These are phyloP conservation scores for Rhizoctonia solani DNA, from an alignment of 1,284 basidiomycete genomes.

Conservation along the genomic window DNA sequence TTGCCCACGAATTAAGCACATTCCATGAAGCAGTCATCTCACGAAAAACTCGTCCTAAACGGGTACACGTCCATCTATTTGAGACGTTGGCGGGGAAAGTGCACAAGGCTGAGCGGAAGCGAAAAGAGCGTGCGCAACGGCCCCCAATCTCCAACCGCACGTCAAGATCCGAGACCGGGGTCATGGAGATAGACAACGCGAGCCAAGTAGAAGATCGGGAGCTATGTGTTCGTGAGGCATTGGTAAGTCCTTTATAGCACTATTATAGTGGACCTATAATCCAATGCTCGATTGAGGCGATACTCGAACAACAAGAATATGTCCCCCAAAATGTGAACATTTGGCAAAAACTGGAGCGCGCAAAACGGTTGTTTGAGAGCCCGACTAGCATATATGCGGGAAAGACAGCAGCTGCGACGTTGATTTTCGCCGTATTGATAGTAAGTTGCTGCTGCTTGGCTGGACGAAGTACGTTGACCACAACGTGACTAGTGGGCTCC, in stretches of 20 bases:
- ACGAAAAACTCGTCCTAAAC: slow-evolving; percentile 36
- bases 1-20: slow-evolving; percentile 41
- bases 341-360: slow-evolving; percentile 40
- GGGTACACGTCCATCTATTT: slow-evolving; percentile 46
- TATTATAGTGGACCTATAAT: not conserved
- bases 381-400: slow-evolving; percentile 44
- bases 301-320: slow-evolving; percentile 37
- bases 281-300: slow-evolving; percentile 2
- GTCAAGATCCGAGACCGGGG: slow-evolving; percentile 3
- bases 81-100: slow-evolving; percentile 40
- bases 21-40: slow-evolving; percentile 40
- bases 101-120: slow-evolving; percentile 23
- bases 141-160: not conserved
- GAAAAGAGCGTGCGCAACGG: slow-evolving; percentile 9
- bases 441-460: slow-evolving; percentile 1
- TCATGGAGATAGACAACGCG: slow-evolving; percentile 6
- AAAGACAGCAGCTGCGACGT: slow-evolving; percentile 44
- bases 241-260: slow-evolving; percentile 35
- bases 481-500: slow-evolving; percentile 37
- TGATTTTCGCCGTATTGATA: slow-evolving; percentile 43
- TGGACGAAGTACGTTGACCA: not conserved
- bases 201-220: slow-evolving; percentile 30
- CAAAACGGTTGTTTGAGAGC: slow-evolving; percentile 42
- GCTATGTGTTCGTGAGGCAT: slow-evolving; percentile 44
- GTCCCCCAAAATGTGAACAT: slow-evolving; percentile 38